Percentiles rank a stretch among this genome's conserved stretches.
These are phyloP conservation scores for Phylloporus arenicola DNA, from an alignment of 768 basidiomycete genomes.

Conservation along the genomic window DNA sequence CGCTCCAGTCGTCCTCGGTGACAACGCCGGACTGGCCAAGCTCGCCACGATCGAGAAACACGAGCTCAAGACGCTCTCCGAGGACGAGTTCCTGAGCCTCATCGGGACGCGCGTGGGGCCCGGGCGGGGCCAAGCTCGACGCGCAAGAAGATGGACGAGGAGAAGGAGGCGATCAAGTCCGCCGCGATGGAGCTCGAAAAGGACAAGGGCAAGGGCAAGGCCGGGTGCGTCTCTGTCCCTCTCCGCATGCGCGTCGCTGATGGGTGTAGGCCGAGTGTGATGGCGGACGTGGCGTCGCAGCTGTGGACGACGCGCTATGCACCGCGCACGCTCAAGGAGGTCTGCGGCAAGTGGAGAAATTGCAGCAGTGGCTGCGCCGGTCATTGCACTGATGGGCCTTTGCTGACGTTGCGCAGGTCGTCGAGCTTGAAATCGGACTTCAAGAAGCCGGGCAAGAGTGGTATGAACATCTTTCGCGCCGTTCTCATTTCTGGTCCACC, in stretches of 20 bases:
- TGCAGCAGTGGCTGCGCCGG: constrained; percentile 72
- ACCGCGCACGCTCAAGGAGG: constrained; percentile 78
- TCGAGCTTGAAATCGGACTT: constrained; percentile 68
- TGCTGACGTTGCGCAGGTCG: constrained; percentile 46
- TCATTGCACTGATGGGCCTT: not conserved
- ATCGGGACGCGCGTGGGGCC: constrained; percentile 66
- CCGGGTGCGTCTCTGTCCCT: constrained; percentile 12
- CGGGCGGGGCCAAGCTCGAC: constrained; percentile 48
- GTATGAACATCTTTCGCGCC: constrained; percentile 80
- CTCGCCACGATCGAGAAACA: constrained; percentile 83
- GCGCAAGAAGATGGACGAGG: constrained; percentile 74
- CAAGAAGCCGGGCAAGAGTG: constrained; percentile 92
- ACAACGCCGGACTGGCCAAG: constrained; percentile 84
- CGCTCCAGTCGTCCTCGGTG: constrained; percentile 78
- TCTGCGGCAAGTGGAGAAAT: constrained; percentile 92
- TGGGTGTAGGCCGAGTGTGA: constrained; percentile 21
- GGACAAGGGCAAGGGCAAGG: constrained; percentile 43
- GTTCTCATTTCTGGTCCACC: constrained; percentile 90
- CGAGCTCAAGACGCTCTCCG: constrained; percentile 65
- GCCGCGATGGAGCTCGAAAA: constrained; percentile 76
- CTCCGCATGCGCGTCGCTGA: not conserved
- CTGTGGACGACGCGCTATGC: constrained; percentile 97
- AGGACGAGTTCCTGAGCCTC: constrained; percentile 82
- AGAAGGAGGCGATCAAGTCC: constrained; percentile 65
- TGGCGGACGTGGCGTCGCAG: constrained; percentile 51